Conservation (phyloP, 169 alveolate genomes). For the Eimeria brunetti region DNA sequence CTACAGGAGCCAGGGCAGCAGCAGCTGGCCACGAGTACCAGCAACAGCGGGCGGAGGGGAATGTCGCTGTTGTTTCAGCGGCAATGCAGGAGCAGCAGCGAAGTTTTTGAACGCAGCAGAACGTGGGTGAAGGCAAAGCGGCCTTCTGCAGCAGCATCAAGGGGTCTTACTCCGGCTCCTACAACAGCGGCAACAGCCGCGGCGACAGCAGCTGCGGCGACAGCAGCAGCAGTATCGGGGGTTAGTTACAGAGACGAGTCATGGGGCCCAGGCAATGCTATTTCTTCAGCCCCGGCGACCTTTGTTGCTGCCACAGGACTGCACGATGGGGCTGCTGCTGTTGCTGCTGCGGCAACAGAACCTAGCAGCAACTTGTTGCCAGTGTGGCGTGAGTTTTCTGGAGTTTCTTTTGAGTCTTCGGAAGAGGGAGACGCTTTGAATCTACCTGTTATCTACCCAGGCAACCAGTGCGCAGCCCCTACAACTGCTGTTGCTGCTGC, state of each 20-base stretch:
- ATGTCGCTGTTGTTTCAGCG: slow-evolving; percentile 42
- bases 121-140: slow-evolving; percentile 42
- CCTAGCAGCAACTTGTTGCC: slow-evolving; percentile 49
- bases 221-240: slow-evolving; percentile 7
- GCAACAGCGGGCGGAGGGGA: slow-evolving; percentile 46
- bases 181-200: slow-evolving; percentile 22
- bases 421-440: slow-evolving; percentile 52
- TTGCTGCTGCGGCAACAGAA: slow-evolving; percentile 41
- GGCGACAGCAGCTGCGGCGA: slow-evolving; percentile 12
- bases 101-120: slow-evolving; percentile 52
- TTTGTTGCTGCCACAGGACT: slow-evolving; percentile 23
- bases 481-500: slow-evolving; percentile 4
- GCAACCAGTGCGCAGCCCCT: background rate
- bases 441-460: background rate
- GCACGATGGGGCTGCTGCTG: slow-evolving; percentile 42
- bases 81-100: slow-evolving; percentile 67
- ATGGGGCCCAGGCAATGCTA: slow-evolving; percentile 36
- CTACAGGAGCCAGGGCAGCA: background rate
- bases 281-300: slow-evolving; percentile 55
- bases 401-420: slow-evolving; percentile 61
- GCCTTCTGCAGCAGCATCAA: slow-evolving; percentile 36
- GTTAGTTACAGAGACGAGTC: slow-evolving; percentile 28
- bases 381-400: slow-evolving; percentile 65
- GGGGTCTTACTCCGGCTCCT: slow-evolving; percentile 23
- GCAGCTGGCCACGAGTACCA: background rate